Evolutionary conservation across 139 green algal species (phyloP).

Genomic region (Nannochloris sp.): DNA sequence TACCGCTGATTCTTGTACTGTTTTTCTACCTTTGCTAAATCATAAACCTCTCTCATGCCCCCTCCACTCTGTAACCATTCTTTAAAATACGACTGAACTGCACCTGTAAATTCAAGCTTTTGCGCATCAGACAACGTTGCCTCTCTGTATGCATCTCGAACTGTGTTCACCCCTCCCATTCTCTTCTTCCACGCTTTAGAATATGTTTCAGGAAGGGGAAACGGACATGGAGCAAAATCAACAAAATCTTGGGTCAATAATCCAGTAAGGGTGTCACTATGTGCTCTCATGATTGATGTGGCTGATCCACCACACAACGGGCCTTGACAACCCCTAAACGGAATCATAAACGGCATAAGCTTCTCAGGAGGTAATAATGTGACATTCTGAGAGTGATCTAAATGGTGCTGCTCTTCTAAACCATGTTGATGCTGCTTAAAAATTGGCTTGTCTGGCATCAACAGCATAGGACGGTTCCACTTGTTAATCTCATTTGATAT

Average conservation of each 20-base stretch:
- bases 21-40: constrained; percentile 67
- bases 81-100: constrained; percentile 82
- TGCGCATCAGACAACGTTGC: constrained; percentile 49
- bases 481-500: constrained; percentile 45
- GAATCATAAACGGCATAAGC: constrained; percentile 76
- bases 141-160: constrained; percentile 55
- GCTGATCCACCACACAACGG: constrained; percentile 40
- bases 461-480: constrained; percentile 52
- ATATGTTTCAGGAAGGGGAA: constrained; percentile 72
- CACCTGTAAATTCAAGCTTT: constrained; percentile 66
- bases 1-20: constrained; percentile 21
- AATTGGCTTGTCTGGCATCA: constrained; percentile 36
- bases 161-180: constrained; percentile 55
- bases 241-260: constrained; percentile 3
- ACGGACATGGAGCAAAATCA: constrained; percentile 36
- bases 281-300: constrained; percentile 1
- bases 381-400: constrained; percentile 10
- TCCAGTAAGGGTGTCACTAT: neutral
- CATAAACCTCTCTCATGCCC: constrained; percentile 69
- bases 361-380: constrained; percentile 64
- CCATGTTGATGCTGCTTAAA: constrained; percentile 10
- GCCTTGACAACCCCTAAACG: constrained; percentile 55
- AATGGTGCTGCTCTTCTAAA: constrained; percentile 16
- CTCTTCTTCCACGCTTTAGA: constrained; percentile 62
- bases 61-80: constrained; percentile 68